These are phyloP conservation scores for Albugo laibachii DNA, from an alignment of 352 stramenopile species.

Conservation along the genomic window DNA sequence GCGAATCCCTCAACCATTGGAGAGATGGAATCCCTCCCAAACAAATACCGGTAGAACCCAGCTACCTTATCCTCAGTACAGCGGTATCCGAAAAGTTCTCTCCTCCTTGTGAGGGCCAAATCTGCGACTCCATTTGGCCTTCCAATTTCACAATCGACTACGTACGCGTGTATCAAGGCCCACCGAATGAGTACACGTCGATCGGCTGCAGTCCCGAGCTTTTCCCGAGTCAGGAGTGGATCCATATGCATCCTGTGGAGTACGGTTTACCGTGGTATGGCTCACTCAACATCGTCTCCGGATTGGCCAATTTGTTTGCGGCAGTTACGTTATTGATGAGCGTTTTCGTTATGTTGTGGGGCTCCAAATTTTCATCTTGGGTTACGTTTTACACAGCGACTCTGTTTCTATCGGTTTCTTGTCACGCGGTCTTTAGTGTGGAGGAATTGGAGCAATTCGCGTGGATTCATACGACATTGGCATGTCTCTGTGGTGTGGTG, in stretches of 20 bases:
- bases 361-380: constrained; percentile 25
- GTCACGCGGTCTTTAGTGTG: constrained; percentile 48
- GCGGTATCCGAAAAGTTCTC: constrained; percentile 92
- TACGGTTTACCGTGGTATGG: constrained; percentile 75
- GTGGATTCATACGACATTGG: constrained; percentile 53
- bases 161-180: constrained; percentile 88
- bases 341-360: constrained; percentile 23
- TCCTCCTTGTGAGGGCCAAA: constrained; percentile 77
- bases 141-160: constrained; percentile 91
- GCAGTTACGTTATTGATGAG: constrained; percentile 31
- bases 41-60: constrained; percentile 89
- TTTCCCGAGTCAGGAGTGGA: constrained; percentile 84
- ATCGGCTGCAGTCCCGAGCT: constrained; percentile 82
- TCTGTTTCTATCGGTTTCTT: constrained; percentile 19
- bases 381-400: constrained; percentile 33
- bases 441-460: constrained; percentile 19
- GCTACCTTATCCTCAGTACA: constrained; percentile 95
- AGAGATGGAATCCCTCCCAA: constrained; percentile 36
- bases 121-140: constrained; percentile 84
- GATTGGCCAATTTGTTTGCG: constrained; percentile 26
- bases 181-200: constrained; percentile 79
- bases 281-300: constrained; percentile 27
- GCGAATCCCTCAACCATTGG: constrained; percentile 68
- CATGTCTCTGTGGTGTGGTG: constrained; percentile 43
- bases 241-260: constrained; percentile 72